Percentiles rank a stretch among this genome's conserved stretches.
Evolutionary conservation across 176 grass and related monocot species (phyloP).

Genomic region (Alopecurus myosuroides): DNA sequence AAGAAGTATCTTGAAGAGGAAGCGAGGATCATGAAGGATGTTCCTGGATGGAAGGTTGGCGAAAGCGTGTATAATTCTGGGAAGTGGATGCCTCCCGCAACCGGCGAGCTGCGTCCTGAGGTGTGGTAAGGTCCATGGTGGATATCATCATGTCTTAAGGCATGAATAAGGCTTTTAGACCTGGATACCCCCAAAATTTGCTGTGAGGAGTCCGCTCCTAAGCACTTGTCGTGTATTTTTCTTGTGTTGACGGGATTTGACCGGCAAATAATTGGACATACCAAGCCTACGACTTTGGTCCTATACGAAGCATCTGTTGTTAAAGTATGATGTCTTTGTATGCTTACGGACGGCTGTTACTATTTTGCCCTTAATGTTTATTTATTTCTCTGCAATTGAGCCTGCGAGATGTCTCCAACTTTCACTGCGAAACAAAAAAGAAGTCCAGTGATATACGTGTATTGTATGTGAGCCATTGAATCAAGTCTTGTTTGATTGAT

Average conservation of each 20-base stretch:
- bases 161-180: constrained; percentile 36
- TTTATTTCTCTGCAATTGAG: neutral
- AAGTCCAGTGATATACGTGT: too few species aligned
- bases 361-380: neutral
- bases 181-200: neutral
- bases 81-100: constrained; percentile 91
- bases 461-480: neutral
- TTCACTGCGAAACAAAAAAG: too few species aligned
- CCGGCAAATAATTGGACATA: constrained; percentile 38
- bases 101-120: constrained; percentile 84
- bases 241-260: constrained; percentile 4
- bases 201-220: neutral
- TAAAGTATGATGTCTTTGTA: neutral
- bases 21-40: constrained; percentile 86
- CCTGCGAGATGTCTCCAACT: neutral
- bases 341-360: neutral
- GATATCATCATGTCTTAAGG: constrained; percentile 4
- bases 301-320: neutral
- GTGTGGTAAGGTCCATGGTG: constrained; percentile 47
- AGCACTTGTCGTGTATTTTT: constrained; percentile 14
- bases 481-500: neutral
- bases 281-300: constrained; percentile 2
- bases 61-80: constrained; percentile 86
- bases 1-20: constrained; percentile 91
- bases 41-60: constrained; percentile 97